Percentiles rank a stretch among this genome's conserved stretches.
These are phyloP conservation scores for Miamiensis avidus DNA, from an alignment of 169 alveolate genomes.

Conservation along the genomic window DNA sequence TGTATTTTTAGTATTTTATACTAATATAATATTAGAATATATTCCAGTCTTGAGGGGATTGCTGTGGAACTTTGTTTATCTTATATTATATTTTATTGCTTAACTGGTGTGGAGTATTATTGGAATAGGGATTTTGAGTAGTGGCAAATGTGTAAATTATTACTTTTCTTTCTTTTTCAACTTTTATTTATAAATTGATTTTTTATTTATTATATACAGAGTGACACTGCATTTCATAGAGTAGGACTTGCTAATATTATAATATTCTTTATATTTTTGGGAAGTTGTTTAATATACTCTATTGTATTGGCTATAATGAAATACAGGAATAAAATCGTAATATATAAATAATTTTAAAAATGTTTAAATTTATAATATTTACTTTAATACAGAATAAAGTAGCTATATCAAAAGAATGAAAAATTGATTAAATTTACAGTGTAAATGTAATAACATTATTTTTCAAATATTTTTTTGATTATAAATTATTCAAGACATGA, in stretches of 20 bases:
- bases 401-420: too few relatives aligned
- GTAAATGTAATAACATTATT: too few relatives aligned
- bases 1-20: slow-evolving; percentile 8
- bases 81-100: neutral
- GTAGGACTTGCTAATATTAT: neutral
- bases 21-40: slow-evolving; percentile 1
- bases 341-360: too few relatives aligned
- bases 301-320: too few relatives aligned
- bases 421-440: too few relatives aligned
- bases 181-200: neutral
- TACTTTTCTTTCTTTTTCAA: neutral
- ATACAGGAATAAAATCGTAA: too few relatives aligned
- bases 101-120: slow-evolving; percentile 8
- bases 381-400: too few relatives aligned
- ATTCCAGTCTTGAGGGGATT: neutral
- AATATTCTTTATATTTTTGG: neutral
- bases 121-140: neutral
- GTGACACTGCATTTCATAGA: neutral
- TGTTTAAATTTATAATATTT: too few relatives aligned
- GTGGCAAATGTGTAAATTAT: neutral
- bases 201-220: neutral
- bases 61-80: neutral
- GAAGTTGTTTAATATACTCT: neutral
- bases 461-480: too few relatives aligned
- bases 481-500: too few relatives aligned